phyloP scores from a whole-genome alignment of 73 alveolate species.

The Paramecium caudatum region DNA sequence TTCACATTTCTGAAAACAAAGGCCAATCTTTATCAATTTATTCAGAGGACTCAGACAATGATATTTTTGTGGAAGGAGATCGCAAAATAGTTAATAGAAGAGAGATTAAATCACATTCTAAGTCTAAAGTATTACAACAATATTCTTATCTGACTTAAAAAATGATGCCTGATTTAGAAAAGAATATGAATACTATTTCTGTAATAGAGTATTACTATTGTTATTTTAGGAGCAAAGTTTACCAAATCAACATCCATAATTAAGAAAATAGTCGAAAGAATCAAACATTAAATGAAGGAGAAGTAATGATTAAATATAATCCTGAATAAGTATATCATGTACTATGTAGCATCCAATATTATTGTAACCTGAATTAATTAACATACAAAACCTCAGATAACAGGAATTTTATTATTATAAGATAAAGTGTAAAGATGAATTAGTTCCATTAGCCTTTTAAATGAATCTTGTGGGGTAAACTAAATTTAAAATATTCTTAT shows the following conservation, averaged over 20 bases:
- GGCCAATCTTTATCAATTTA: background rate
- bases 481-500: constrained; percentile 51
- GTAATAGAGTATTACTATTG: background rate
- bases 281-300: constrained; percentile 29
- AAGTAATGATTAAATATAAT: background rate
- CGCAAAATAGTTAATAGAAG: background rate
- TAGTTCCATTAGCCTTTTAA: background rate
- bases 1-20: background rate
- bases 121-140: background rate
- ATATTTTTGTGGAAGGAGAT: background rate
- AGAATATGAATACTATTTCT: constrained; percentile 9
- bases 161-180: constrained; percentile 56
- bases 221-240: constrained; percentile 53
- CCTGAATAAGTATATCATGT: background rate
- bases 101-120: background rate
- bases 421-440: constrained; percentile 33
- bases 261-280: background rate
- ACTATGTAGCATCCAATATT: constrained; percentile 14
- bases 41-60: constrained; percentile 9
- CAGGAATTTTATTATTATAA: constrained; percentile 55
- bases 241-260: background rate
- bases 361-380: background rate
- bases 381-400: constrained; percentile 16
- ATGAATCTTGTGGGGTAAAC: background rate
- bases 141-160: background rate